phyloP scores from a whole-genome alignment of 352 stramenopile species.

The Globisporangium megalacanthum region DNA sequence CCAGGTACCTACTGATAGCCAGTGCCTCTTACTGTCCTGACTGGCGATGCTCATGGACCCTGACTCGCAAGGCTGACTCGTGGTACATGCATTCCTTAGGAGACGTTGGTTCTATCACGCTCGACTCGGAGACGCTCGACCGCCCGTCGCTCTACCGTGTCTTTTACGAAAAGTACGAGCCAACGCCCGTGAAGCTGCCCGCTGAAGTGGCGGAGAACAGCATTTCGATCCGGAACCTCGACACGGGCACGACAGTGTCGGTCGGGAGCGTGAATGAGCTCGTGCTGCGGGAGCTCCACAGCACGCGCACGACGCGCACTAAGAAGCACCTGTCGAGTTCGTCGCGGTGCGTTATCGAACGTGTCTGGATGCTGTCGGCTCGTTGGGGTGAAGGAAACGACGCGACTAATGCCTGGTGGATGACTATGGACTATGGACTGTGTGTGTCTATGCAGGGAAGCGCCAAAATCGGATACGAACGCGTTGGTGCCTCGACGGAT shows the following conservation, averaged over 20 bases:
- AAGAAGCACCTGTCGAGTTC: constrained; percentile 58
- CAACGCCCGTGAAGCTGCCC: constrained; percentile 53
- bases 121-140: constrained; percentile 78
- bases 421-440: constrained; percentile 1
- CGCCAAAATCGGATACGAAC: constrained; percentile 46
- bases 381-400: background rate
- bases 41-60: background rate
- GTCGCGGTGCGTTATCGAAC: constrained; percentile 29
- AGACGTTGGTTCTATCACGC: constrained; percentile 70
- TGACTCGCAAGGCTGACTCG: background rate
- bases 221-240: constrained; percentile 78
- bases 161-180: constrained; percentile 86
- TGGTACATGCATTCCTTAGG: constrained; percentile 11
- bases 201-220: constrained; percentile 48
- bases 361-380: background rate
- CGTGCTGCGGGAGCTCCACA: constrained; percentile 65
- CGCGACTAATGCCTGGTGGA: background rate
- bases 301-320: constrained; percentile 36
- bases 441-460: constrained; percentile 24
- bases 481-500: constrained; percentile 34
- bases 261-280: constrained; percentile 73
- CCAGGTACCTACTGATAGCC: constrained; percentile 27
- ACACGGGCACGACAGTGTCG: constrained; percentile 73
- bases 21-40: background rate
- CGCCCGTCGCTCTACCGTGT: constrained; percentile 77